Evolutionary conservation across 1,284 basidiomycete genomes (phyloP), one percentile per base, ranked within the genome.

Genomic region (Moesziomyces antarcticus): DNA sequence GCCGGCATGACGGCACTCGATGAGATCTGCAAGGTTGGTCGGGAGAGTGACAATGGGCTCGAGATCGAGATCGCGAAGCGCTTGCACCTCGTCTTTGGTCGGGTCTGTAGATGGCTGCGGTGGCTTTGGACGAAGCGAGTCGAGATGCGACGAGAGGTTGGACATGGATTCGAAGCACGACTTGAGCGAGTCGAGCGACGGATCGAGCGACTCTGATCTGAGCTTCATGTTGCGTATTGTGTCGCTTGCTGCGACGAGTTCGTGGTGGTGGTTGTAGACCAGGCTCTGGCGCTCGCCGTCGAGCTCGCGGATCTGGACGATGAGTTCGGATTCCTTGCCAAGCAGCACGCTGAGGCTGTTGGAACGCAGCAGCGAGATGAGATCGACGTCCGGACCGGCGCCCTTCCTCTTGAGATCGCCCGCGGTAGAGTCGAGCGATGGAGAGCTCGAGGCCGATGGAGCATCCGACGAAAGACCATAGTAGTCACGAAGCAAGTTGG

Each of bases 231-330:
- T 89, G 63, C 90, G 89, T 69, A 96, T 95, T 7, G 94, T 96
- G 78, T 94, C 93, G 72, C 91, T 93, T 1, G 93, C 94, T 1
- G 92, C 91, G 49, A 96, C 94, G 21, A 96, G 89, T 79, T 96
- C 93, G 74, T 94, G 93, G 80, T 96, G 93, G 78, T 96, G 93
- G 75, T 96, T 94, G 83, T 96, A 96, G 4, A 96, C 94, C 41
- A 96, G 86, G 21, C 91, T 92, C 82, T 96, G 94, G 33, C 93
- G 88, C 81, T 95, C 93, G 74, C 91, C 90, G 63, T 95, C 93
- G 5, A 96, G 85, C 73, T 94, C 89, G 45, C 92, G 88, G 64
- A 96, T 94, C 84, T 94, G 75, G 24, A 72, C 75, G 44, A 82
- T 67, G 21, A 79, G 65, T 30, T 68, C 60, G 14, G 70, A 69